Base-by-base conservation (phyloP, 345 rosid genomes). In the Corchorus olitorius region DNA sequence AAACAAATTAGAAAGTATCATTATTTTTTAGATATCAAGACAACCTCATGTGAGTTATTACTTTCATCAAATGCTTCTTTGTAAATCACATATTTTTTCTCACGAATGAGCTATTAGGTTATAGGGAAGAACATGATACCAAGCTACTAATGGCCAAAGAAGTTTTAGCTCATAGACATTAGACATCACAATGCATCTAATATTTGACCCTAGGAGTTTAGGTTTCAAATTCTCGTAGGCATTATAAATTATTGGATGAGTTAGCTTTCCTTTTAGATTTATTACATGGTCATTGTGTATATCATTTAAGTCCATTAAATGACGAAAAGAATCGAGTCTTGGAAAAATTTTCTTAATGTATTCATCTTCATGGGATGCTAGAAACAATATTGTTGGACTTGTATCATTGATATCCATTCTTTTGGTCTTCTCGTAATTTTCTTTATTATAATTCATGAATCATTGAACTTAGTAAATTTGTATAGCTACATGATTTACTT, bases 71-170 rank as follows among this genome's bases (percentile, higher is more conserved):
- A 71, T 55, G 39, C 14, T 72, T 55, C 19, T 33, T 5, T 37
- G 20, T 39, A 56, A n/a, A 48, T 49, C 8, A 20, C 56, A 13
- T 62, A 11, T 48, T 43, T 33, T 34, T 14, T 50, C 6, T 13
- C 39, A 17, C 27, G 27, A n/a, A 74, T 74, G 70, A 35, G 46
- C 60, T 56, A 59, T 5, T 64, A 62, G 8, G 65, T 27, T 61
- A 61, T n/a, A 46, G 48, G 59, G 35, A 45, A n/a, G 37, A 45
- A 19, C 45, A 43, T 43, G 67, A 8, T 45, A 4, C 27, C 4
- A 59, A 60, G 22, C 6, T 70, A 16, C 58, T 9, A 46, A 46
- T 16, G 22, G 37, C 35, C 58, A n/a, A 19, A 19, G 37, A 34
- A 27, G 64, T 9, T n/a, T 16, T 49, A 70, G 73, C 12, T 41